Conservation (phyloP, 768 basidiomycete species). For the Kwoniella dejecticola region DNA sequence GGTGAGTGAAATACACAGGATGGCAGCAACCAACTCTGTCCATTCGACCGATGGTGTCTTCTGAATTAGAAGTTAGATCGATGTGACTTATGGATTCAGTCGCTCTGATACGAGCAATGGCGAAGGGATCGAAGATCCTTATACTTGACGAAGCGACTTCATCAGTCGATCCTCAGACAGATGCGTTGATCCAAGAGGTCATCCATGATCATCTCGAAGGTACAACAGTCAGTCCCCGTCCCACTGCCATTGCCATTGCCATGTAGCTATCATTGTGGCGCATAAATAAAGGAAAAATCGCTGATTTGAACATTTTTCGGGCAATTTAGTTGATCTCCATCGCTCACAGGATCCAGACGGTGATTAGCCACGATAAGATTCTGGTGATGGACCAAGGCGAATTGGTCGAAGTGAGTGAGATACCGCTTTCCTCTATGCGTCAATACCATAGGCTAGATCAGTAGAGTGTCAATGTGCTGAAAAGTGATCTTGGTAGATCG, state of each 20-base stretch:
- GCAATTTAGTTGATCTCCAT: conserved; percentile 43
- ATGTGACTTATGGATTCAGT: conserved; percentile 40
- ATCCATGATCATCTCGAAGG: conserved; percentile 64
- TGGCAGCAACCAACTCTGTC: no score
- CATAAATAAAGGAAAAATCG: no score
- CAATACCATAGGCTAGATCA: no score
- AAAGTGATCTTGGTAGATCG: conserved; percentile 21
- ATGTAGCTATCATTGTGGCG: no score
- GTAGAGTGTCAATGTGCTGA: no score
- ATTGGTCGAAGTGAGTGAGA: conserved; percentile 44
- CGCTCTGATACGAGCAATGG: conserved; percentile 65
- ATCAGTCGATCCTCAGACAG: conserved; percentile 63
- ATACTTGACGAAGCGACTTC: conserved; percentile 61
- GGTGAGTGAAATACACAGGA: conserved; percentile 30
- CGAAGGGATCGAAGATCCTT: conserved; percentile 65
- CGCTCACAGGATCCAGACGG: conserved; percentile 46
- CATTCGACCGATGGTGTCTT: no score
- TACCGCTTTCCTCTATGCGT: background rate
- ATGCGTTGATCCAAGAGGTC: conserved; percentile 65
- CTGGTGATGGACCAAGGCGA: conserved; percentile 50
- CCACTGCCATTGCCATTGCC: background rate
- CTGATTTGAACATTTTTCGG: no score
- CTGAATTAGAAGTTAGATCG: no score
- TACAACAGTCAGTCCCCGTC: conserved; percentile 28
- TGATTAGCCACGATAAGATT: conserved; percentile 53